phyloP scores from a whole-genome alignment of 2,329 filamentous ascomycete genomes.

The Penicillium sp. region DNA sequence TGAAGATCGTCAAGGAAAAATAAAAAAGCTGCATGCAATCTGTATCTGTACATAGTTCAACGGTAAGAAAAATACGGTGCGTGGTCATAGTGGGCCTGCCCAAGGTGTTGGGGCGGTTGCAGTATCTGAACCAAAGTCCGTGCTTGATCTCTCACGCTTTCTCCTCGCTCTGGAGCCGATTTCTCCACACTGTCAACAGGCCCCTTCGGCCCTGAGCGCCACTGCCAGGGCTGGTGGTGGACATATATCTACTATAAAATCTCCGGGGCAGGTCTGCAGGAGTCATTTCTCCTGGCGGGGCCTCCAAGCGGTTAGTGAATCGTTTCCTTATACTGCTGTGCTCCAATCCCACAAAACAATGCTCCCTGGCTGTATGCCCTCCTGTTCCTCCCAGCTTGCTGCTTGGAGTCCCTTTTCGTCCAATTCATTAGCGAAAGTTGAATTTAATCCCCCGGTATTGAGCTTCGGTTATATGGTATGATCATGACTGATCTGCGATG shows the following conservation, averaged over 20 bases:
- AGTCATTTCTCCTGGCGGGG: conserved; percentile 6
- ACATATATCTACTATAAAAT: conserved; percentile 15
- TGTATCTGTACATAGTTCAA: background rate
- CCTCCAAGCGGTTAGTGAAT: background rate
- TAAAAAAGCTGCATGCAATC: background rate
- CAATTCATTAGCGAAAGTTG: conserved; percentile 1
- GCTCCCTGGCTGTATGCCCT: conserved; percentile 14
- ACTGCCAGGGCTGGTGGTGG: conserved; percentile 8
- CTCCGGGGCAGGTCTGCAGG: conserved; percentile 11
- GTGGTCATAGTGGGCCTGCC: conserved; percentile 9
- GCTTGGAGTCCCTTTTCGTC: conserved; percentile 5
- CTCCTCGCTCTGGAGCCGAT: background rate
- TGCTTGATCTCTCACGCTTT: conserved; percentile 2
- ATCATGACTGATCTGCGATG: background rate
- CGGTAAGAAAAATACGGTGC: conserved; percentile 11
- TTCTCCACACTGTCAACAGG: conserved; percentile 13
- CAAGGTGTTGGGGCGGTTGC: background rate
- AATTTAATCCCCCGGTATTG: conserved; percentile 1
- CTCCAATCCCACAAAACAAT: conserved; percentile 9
- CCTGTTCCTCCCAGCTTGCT: conserved; percentile 7
- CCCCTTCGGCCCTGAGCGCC: conserved; percentile 7
- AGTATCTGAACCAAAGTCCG: conserved; percentile 1
- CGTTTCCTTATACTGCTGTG: conserved; percentile 4
- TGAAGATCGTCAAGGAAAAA: background rate
- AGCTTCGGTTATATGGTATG: conserved; percentile 11